Evolutionary conservation across 2,329 filamentous ascomycete species (phyloP).

Genomic region (Fusarium sp.): DNA sequence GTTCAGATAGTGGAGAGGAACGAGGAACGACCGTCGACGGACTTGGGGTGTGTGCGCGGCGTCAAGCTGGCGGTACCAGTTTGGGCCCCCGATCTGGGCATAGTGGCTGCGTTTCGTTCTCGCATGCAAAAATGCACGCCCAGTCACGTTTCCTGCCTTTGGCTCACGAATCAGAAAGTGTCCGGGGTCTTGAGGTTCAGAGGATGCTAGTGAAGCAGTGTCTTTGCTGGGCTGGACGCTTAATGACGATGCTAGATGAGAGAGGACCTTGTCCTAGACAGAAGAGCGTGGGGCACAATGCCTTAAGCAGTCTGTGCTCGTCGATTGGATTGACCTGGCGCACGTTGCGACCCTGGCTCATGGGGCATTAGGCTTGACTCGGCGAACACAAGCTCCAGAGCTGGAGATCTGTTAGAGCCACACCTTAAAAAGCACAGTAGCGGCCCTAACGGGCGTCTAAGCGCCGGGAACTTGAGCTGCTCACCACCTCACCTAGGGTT

Average conservation of each 20-base stretch:
- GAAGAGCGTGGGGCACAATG: slow-evolving; percentile 32
- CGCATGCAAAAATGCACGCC: slow-evolving; percentile 36
- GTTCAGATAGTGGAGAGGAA: slow-evolving; percentile 12
- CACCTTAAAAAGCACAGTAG: slow-evolving; percentile 49
- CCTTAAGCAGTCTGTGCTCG: slow-evolving; percentile 30
- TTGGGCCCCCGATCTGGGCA: slow-evolving; percentile 19
- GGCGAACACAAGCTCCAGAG: slow-evolving; percentile 24
- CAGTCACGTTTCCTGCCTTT: slow-evolving; percentile 37
- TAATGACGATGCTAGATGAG: slow-evolving; percentile 32
- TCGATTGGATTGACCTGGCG: slow-evolving; percentile 32
- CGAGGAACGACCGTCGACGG: neutral
- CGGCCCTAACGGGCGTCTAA: slow-evolving; percentile 41
- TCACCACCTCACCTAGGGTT: slow-evolving; percentile 10
- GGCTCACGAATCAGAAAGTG: slow-evolving; percentile 30
- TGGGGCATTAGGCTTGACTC: slow-evolving; percentile 35
- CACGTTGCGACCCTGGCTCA: slow-evolving; percentile 33
- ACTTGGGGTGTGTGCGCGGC: slow-evolving; percentile 26
- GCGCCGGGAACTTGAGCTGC: slow-evolving; percentile 46
- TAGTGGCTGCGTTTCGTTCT: slow-evolving; percentile 33
- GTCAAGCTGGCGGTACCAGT: slow-evolving; percentile 24
- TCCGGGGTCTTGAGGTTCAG: slow-evolving; percentile 10
- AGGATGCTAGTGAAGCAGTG: slow-evolving; percentile 20
- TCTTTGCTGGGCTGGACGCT: slow-evolving; percentile 14
- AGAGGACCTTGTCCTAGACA: slow-evolving; percentile 15
- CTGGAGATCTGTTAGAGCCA: slow-evolving; percentile 26